phyloP scores from a whole-genome alignment of 495 filamentous ascomycete species.

The Podospora pseudoanserina region DNA sequence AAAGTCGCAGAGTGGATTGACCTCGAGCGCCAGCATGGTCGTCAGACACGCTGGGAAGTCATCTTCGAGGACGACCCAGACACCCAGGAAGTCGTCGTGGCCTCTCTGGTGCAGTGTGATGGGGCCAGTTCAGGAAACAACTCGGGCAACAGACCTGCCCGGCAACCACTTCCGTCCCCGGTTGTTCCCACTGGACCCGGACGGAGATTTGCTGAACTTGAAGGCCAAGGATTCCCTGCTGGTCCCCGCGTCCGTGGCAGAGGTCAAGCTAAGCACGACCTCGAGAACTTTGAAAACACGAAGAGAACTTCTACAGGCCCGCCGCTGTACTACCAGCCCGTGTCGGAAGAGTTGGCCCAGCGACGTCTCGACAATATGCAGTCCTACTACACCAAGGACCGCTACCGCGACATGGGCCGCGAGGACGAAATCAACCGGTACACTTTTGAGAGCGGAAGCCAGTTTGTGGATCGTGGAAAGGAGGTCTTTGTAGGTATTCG shows the following conservation, averaged over 20 bases:
- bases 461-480: conserved; percentile 69
- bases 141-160: not conserved
- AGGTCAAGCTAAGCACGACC: conserved; percentile 15
- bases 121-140: not conserved
- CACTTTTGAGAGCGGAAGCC: conserved; percentile 69
- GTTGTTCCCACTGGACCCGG: conserved; percentile 42
- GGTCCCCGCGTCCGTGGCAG: conserved; percentile 36
- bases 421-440: conserved; percentile 63
- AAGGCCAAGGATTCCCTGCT: conserved; percentile 41
- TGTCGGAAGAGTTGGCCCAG: conserved; percentile 51
- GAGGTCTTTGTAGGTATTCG: conserved; percentile 61
- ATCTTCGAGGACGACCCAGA: conserved; percentile 37
- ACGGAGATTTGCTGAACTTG: conserved; percentile 34
- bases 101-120: not conserved
- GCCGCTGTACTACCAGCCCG: conserved; percentile 43
- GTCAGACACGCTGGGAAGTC: conserved; percentile 55
- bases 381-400: conserved; percentile 48
- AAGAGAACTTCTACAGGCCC: conserved; percentile 35
- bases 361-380: conserved; percentile 65
- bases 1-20: conserved; percentile 71
- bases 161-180: conserved; percentile 24
- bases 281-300: conserved; percentile 8
- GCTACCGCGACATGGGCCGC: conserved; percentile 49
- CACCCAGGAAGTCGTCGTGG: conserved; percentile 53
- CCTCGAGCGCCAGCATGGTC: conserved; percentile 53